phyloP scores from a whole-genome alignment of 495 filamentous ascomycete genomes.

The Penicillium pancosmium region DNA sequence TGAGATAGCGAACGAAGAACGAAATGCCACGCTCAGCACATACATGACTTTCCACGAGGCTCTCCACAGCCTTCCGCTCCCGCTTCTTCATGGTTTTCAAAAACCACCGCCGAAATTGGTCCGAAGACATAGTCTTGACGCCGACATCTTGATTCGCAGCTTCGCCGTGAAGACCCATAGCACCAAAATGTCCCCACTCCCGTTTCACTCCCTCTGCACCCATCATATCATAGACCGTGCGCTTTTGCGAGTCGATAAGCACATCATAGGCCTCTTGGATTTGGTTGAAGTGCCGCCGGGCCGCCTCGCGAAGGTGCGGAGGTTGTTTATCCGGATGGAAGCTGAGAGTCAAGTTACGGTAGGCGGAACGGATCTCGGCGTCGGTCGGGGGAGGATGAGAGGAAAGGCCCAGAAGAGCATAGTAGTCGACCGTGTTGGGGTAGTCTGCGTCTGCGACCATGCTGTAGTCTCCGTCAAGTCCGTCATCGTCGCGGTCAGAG shows the following conservation, averaged over 20 bases:
- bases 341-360: conserved; percentile 54
- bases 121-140: conserved; percentile 44
- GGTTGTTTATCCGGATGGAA: conserved; percentile 65
- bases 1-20: neutral
- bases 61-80: conserved; percentile 44
- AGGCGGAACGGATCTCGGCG: conserved; percentile 54
- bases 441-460: conserved; percentile 26
- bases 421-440: conserved; percentile 48
- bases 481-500: conserved; percentile 25
- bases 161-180: conserved; percentile 38
- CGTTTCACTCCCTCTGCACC: conserved; percentile 48
- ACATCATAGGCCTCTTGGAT: conserved; percentile 59
- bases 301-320: conserved; percentile 45
- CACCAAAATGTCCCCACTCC: conserved; percentile 42
- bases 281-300: conserved; percentile 49
- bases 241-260: conserved; percentile 56
- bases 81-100: conserved; percentile 49
- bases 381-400: conserved; percentile 48
- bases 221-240: conserved; percentile 56
- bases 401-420: conserved; percentile 53
- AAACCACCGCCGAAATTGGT: conserved; percentile 55
- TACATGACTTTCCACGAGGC: conserved; percentile 48
- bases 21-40: conserved; percentile 17
- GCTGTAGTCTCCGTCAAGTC: conserved; percentile 28
- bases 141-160: conserved; percentile 40